phyloP scores from a whole-genome alignment of 78 protist genomes.

The Creolimax fragrantissima region DNA sequence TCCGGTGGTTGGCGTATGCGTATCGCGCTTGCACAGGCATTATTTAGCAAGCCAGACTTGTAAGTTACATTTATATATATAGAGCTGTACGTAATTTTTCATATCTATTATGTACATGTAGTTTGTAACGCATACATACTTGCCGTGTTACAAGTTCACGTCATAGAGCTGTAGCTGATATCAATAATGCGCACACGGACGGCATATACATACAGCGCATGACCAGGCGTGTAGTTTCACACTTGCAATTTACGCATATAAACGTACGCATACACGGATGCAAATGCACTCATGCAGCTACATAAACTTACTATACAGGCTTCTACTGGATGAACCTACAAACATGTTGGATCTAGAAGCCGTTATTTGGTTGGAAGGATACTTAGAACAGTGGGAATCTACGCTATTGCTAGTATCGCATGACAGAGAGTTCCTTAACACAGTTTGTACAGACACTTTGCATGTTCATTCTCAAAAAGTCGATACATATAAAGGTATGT shows the following conservation, averaged over 20 bases:
- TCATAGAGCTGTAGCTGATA: no score
- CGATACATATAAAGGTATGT: not conserved
- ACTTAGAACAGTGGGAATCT: slow-evolving; percentile 33
- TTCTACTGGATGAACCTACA: slow-evolving; percentile 86
- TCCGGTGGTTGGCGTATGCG: slow-evolving; percentile 92
- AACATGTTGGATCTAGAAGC: slow-evolving; percentile 74
- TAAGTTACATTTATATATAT: slow-evolving; percentile 74
- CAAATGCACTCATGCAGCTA: no score
- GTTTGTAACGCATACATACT: no score
- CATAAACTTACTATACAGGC: no score
- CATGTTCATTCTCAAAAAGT: slow-evolving; percentile 38
- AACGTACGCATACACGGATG: no score
- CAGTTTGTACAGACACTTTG: slow-evolving; percentile 76
- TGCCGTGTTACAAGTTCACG: no score
- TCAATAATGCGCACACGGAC: no score
- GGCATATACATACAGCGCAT: no score
- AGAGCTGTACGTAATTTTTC: slow-evolving; percentile 85
- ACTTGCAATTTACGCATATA: no score
- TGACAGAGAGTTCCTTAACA: slow-evolving; percentile 81
- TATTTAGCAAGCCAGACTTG: slow-evolving; percentile 78
- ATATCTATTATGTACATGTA: slow-evolving; percentile 52
- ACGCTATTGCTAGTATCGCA: slow-evolving; percentile 77
- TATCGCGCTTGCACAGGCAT: slow-evolving; percentile 83
- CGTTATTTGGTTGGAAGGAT: slow-evolving; percentile 81
- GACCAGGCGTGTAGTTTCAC: no score